Percentiles rank a stretch among this genome's conserved stretches.
Conservation (phyloP, 139 green algal species). For the Bryopsis sp. region DNA sequence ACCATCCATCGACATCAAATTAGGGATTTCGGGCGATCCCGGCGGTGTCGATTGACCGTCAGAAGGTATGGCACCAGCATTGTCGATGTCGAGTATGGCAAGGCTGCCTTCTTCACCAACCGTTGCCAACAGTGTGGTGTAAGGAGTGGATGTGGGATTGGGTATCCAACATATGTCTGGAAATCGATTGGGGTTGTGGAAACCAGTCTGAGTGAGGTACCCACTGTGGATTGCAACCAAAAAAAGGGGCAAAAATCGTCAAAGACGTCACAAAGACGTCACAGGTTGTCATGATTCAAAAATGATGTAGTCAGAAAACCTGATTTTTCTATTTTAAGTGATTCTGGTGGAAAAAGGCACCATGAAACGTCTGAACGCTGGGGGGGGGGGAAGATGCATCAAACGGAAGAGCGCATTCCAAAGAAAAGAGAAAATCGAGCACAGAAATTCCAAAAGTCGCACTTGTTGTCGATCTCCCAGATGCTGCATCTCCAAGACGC, state of each 20-base stretch:
- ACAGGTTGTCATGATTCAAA: too few species aligned
- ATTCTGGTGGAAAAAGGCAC: too few species aligned
- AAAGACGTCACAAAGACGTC: too few species aligned
- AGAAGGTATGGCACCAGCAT: too few species aligned
- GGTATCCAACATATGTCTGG: constrained; percentile 13
- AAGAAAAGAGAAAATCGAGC: too few species aligned
- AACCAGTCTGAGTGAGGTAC: background rate
- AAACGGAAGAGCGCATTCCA: too few species aligned
- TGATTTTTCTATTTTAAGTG: too few species aligned
- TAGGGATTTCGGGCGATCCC: background rate
- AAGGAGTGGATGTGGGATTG: background rate
- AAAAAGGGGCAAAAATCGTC: too few species aligned
- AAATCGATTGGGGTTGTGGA: background rate
- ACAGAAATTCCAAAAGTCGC: too few species aligned
- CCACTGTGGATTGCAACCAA: too few species aligned
- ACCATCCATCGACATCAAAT: background rate
- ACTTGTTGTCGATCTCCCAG: constrained; percentile 6
- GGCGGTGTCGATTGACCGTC: background rate
- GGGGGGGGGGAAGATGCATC: background rate
- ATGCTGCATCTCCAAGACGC: constrained; percentile 10
- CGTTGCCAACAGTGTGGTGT: constrained; percentile 16
- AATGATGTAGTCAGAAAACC: too few species aligned
- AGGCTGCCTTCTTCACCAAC: constrained; percentile 26
- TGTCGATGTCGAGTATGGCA: constrained; percentile 18
- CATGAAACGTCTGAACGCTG: background rate